Evolutionary conservation across 176 grass and related monocot species (phyloP), one percentile per base, ranked within the genome.

Genomic region (Areca catechu): DNA sequence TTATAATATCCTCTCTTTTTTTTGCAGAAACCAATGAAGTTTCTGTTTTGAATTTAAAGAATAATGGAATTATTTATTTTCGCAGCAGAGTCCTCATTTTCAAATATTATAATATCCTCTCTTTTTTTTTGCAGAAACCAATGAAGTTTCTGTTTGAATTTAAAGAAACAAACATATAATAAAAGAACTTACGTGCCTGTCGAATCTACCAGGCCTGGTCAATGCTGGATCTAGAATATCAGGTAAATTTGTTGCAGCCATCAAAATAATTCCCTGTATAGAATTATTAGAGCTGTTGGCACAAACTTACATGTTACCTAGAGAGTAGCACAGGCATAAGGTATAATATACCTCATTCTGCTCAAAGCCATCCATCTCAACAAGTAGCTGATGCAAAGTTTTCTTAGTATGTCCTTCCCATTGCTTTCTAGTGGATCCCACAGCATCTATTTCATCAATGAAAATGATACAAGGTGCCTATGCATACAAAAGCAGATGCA

Each of bases 311-410:
- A 23, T 58, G 17, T 16, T 15, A 56, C 28, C 58, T 71, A 12
- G 20, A 70, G 15, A 65, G 76, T 19, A 62, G 25, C 17, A 57
- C 68, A 20, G 2, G 34, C 34, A 43, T 43, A 43, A 43, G 34
- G 25, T 28, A 34, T 16, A 6, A 72, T 29, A 19, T 57, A 98
- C 94, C 87, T 98, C 94, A 57, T 98, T 98, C 83, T 98, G 88
- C 81, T 98, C 94, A 83, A 98, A 98, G 25, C 94, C 94, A 43
- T 98, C 94, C 94, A 98, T 98, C 81, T 98, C 94, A 29, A 98
- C 94, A 70, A 98, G 94, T 63, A 98, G 84, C 62, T 98, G 94
- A 93, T 98, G 94, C 69, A 98, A 76, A 57, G 94, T 98, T 78
- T 98, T 98, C 71, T 98, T 98, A 50, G 94, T 83, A 62, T 98